Conservation (phyloP, 345 rosid genomes). For the Acer saccharum region DNA sequence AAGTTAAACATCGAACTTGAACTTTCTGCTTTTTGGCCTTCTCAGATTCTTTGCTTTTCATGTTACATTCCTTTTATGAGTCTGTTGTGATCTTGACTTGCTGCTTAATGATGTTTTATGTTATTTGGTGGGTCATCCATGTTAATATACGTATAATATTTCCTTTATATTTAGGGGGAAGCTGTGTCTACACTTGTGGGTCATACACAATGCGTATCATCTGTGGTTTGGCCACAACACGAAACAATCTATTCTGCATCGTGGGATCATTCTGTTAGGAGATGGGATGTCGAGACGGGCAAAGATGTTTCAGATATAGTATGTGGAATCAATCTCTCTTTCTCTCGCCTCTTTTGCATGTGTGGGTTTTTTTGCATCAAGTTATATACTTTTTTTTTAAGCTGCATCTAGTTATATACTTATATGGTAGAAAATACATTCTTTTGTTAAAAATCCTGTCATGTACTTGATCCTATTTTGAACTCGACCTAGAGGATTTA, state of each 20-base stretch:
- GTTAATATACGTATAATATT: constrained; percentile 1
- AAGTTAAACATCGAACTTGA: neutral
- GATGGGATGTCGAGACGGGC: constrained; percentile 89
- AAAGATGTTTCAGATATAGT: constrained; percentile 73
- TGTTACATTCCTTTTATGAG: neutral
- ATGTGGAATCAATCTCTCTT: constrained; percentile 22
- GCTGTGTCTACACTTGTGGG: constrained; percentile 80
- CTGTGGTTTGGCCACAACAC: constrained; percentile 81
- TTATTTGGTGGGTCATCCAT: neutral
- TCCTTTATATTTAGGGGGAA: constrained; percentile 58
- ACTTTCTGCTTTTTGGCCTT: neutral
- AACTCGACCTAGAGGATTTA: neutral
- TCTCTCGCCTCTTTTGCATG: neutral
- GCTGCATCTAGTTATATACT: too few relatives aligned
- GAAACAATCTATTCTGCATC: constrained; percentile 82
- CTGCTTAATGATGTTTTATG: neutral
- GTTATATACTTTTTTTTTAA: too few relatives aligned
- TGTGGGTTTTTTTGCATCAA: neutral
- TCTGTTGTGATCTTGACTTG: neutral
- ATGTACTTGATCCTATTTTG: neutral
- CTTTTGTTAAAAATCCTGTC: too few relatives aligned
- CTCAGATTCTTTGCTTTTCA: neutral
- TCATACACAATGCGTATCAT: constrained; percentile 85
- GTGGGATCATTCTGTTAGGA: constrained; percentile 91
- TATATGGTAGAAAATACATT: too few relatives aligned